These are phyloP conservation scores for Alnus glutinosa DNA, from an alignment of 306 rosid genomes.

Conservation along the genomic window DNA sequence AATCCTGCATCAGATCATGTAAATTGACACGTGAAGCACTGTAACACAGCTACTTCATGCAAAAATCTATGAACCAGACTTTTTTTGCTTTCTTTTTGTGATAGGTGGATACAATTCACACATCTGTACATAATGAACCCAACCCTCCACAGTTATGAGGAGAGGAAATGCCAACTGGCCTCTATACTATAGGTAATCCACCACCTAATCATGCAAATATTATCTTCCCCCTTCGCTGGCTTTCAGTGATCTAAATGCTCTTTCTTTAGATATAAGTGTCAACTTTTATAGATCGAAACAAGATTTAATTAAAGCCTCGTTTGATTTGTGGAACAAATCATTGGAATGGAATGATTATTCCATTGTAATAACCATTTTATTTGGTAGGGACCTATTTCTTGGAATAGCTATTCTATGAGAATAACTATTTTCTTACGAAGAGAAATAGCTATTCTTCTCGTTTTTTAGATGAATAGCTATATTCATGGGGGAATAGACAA, in stretches of 20 bases:
- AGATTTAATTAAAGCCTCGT: no score
- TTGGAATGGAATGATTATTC: no score
- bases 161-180: background rate
- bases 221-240: background rate
- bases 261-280: no score
- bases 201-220: background rate
- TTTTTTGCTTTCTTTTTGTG: background rate
- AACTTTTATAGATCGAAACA: no score
- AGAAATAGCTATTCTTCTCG: no score
- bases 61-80: background rate
- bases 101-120: background rate
- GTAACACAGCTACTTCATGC: background rate
- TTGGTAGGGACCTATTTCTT: no score
- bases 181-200: background rate
- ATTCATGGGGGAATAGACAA: no score
- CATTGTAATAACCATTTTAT: no score
- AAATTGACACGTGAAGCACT: background rate
- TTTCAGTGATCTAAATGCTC: background rate
- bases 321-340: no score
- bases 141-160: background rate
- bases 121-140: background rate
- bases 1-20: conserved; percentile 47
- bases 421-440: no score
- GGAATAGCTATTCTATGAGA: no score
- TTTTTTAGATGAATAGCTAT: no score